Evolutionary conservation across 129 eudicot genomes (phyloP), one percentile per base, ranked within the genome.

Genomic region (Glebionis coronaria): DNA sequence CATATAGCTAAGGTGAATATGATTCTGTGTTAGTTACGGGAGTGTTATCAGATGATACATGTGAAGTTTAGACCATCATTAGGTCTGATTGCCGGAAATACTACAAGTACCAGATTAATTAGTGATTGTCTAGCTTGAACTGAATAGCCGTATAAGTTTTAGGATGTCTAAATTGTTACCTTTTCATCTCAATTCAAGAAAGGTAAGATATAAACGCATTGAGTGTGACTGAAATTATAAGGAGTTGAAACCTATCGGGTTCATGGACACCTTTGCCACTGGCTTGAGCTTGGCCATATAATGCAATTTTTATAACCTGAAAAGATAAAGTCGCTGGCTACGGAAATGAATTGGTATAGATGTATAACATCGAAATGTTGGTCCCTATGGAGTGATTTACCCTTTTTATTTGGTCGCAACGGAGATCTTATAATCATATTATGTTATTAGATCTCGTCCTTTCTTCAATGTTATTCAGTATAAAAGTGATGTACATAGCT

Each of bases 1-100:
- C 2, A 46, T 58, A 68, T 20, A 44, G 50, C 67, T 49, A 16
- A 75, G 79, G 53, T 51, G 62, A 57, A 59, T 51, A 10, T 23
- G 79, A 23, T n/a, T 38, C 11, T 63, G 28, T 19, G 15, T 12
- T 52, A 21, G 38, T 40, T 61, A 40, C 2, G 38, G 28, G 62
- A 27, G 67, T 65, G 66, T 45, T 55, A 10, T 28, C 11, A 21
- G 78, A 46, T 40, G 42, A 56, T 65, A 5, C 31, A 11, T 29
- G 19, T 65, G 49, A 19, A 56, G 42, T 74, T 42, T 67, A 31
- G 55, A 38, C 16, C 55, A 13, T 3, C 28, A 1, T 58, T 59
- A 11, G 56, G 67, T 7, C 57, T 65, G 28, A 56, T 73, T 3
- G 28, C 15, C 53, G 31, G 58, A 27, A 47, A 57, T 59, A n/a